These are phyloP conservation scores for Teratosphaeriaceae sp. DNA, from an alignment of 2,329 filamentous ascomycete species.

Conservation along the genomic window DNA sequence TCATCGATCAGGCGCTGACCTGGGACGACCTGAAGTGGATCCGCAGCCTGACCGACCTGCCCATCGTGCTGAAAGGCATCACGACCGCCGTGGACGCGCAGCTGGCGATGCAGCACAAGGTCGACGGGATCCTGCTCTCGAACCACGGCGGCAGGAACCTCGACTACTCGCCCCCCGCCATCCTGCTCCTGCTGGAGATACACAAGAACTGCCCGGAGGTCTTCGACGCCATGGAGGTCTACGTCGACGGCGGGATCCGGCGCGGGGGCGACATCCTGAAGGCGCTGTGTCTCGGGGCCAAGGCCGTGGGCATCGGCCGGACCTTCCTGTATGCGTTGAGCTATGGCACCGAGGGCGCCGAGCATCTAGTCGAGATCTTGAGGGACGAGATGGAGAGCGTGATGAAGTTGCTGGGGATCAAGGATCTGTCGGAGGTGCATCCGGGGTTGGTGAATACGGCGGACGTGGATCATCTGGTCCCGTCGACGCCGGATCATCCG, in stretches of 20 bases:
- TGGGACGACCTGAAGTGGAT: slow-evolving; percentile 57
- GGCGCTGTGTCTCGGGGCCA: slow-evolving; percentile 49
- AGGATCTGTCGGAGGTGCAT: slow-evolving; percentile 51
- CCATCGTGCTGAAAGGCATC: slow-evolving; percentile 45
- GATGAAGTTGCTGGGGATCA: slow-evolving; percentile 59
- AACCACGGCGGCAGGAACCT: slow-evolving; percentile 50
- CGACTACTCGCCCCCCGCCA: slow-evolving; percentile 42
- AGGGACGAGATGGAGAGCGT: slow-evolving; percentile 51
- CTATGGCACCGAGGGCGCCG: slow-evolving; percentile 50
- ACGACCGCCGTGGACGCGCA: slow-evolving; percentile 45
- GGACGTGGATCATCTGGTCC: slow-evolving; percentile 46
- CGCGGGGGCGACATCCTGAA: slow-evolving; percentile 47
- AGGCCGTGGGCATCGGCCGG: slow-evolving; percentile 51
- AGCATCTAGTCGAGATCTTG: slow-evolving; percentile 21
- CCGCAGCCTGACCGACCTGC: slow-evolving; percentile 53
- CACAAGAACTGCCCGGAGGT: slow-evolving; percentile 33
- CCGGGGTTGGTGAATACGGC: slow-evolving; percentile 50
- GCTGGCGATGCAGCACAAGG: slow-evolving; percentile 38
- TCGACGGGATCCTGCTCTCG: slow-evolving; percentile 45
- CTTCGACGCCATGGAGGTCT: slow-evolving; percentile 37
- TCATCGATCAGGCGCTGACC: slow-evolving; percentile 50
- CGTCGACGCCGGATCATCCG: slow-evolving; percentile 14
- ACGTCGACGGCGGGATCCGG: slow-evolving; percentile 43
- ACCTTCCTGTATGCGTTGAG: slow-evolving; percentile 53
- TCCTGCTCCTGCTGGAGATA: slow-evolving; percentile 56